Evolutionary conservation across 2,329 filamentous ascomycete species (phyloP).

Genomic region (Rutstroemia sydowiana): DNA sequence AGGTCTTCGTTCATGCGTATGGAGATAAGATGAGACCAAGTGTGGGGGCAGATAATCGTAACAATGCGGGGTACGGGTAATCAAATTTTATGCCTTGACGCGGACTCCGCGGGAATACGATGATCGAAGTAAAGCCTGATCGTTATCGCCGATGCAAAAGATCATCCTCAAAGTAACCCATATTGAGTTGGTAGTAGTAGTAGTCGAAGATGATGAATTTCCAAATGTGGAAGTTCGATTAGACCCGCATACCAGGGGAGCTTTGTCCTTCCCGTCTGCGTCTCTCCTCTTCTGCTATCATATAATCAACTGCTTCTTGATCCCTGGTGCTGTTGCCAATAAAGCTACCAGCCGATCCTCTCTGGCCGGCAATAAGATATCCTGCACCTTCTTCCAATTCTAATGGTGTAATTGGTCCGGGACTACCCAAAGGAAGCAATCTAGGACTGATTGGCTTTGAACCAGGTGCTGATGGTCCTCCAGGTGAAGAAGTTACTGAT

Average conservation of each 20-base stretch:
- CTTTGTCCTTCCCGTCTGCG: slow-evolving; percentile 7
- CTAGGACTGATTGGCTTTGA: slow-evolving; percentile 43
- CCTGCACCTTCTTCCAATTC: slow-evolving; percentile 38
- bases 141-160: neutral
- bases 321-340: slow-evolving; percentile 5
- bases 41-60: too few relatives aligned
- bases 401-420: slow-evolving; percentile 56
- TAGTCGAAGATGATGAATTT: neutral
- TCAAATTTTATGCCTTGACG: too few relatives aligned
- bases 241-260: slow-evolving; percentile 4
- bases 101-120: too few relatives aligned
- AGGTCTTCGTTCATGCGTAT: too few relatives aligned
- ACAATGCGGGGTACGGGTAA: too few relatives aligned
- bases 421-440: slow-evolving; percentile 47
- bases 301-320: slow-evolving; percentile 5
- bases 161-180: too few relatives aligned
- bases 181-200: too few relatives aligned
- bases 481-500: slow-evolving; percentile 22
- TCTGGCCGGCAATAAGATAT: slow-evolving; percentile 22
- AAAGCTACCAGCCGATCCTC: slow-evolving; percentile 3
- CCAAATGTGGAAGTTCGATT: neutral
- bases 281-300: slow-evolving; percentile 8
- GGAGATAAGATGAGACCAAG: too few relatives aligned
- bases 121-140: too few relatives aligned
- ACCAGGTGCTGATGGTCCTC: slow-evolving; percentile 21